Base-by-base conservation (phyloP, 2,329 filamentous ascomycete genomes). In the Trichoderma guizhouense region DNA sequence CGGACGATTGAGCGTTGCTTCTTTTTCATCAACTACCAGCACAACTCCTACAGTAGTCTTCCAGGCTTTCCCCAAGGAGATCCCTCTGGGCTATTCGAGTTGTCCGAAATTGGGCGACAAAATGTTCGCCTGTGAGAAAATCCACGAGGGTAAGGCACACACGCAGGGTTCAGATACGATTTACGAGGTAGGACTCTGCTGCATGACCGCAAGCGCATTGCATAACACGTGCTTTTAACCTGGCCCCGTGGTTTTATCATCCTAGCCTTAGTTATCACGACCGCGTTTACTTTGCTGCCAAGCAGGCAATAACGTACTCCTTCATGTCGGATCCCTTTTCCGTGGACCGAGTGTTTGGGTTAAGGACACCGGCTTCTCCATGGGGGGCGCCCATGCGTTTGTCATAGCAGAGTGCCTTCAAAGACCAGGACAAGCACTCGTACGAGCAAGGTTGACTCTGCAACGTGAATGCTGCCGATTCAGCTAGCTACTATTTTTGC, bases 261-360 rank as follows among this genome's bases (percentile, higher is more conserved):
- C 7, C 47, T 24, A 55, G 55, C 14, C 11, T 15, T 34, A 7
- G n/a, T 36, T 53, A 30, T 36, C 36, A 28, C 60, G 21, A 12
- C 36, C 18, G 36, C 39, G 36, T 51, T 64, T 26, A 7, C n/a
- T 51, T 21, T 64, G 2, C 24, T 21, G 39, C 62, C 39, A 64
- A 51, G 36, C 24, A n/a, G 39, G 18, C 26, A 36, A 26, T 21
- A 32, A 4, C 30, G 30, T 11, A 36, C 43, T 51, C 55, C 57
- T 62, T 69, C 34, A 69, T 51, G 15, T 61, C 67, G 67, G 67
- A 62, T 53, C 28, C 28, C 43, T 32, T 62, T 61, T 57, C 64
- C 57, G 55, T 34, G 63, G 39, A 66, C 63, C 63, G 47, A 66
- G 63, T 39, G 28, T n/a, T 66, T 66, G 63, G 63, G 62, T 64